Base-by-base conservation (phyloP, 2,329 filamentous ascomycete genomes). In the Fusarium albidum region DNA sequence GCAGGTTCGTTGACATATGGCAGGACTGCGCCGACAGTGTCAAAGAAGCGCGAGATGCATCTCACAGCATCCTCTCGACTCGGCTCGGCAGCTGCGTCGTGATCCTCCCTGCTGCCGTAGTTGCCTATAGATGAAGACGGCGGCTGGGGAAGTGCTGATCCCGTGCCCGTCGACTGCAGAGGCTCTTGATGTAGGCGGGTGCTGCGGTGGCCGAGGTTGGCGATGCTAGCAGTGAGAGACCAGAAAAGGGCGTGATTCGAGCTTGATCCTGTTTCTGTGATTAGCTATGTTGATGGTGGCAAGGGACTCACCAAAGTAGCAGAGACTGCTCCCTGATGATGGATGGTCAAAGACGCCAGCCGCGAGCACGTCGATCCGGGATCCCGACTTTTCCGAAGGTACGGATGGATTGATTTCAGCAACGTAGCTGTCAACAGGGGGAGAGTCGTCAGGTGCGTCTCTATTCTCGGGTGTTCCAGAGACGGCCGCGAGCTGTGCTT, bases 201-300 rank as follows among this genome's bases (percentile, higher is more conserved):
- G 15, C 45, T 52, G n/a, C 53, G 55, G 27, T 64, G 67, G 3
- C 63, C 63, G n/a, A 65, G 49, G 35, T 67, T 67, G 7, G 65
- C 65, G 28, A 72, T 68, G 27, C 58, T 65, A 1, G 58, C 57
- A 3, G 68, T 68, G 5, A 72, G 54, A 2, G 64, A 63, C 46
- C 67, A 60, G 40, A 71, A 72, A 28, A 71, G 50, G 13, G 67
- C 65, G 40, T 72, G 69, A 27, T 72, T 72, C 7, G 69, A 69
- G 33, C 62, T 70, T 11, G 69, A 56, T 3, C 69, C 68, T 71
- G 21, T 18, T 21, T 11, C 35, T 35, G 11, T 28, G 21, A 33
- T 32, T 15, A 25, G 12, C 18, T 33, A 7, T 8, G 11, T 25
- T 35, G 32, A 25, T 14, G 7, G 11, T 27, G 15, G 21, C 14